Conservation (phyloP, 2,329 filamentous ascomycete genomes). For the Pyrenochaeta sp. region DNA sequence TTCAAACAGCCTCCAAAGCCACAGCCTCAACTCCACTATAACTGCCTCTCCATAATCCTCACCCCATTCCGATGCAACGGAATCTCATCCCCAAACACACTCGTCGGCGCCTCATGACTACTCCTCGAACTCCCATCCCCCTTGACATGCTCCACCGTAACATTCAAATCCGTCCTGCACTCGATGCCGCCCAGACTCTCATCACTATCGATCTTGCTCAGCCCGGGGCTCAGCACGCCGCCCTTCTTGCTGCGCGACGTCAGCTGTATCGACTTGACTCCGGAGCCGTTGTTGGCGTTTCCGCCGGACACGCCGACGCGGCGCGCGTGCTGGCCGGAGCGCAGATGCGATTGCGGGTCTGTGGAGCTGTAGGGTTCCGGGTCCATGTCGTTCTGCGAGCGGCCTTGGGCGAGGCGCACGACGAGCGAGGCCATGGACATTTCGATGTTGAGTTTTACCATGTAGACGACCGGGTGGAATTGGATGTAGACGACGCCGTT, state of each 20-base stretch:
- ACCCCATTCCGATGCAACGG: conserved; percentile 25
- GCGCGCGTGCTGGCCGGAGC: conserved; percentile 13
- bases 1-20: too few relatives aligned
- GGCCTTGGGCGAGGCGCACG: conserved; percentile 44
- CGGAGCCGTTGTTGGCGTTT: too few relatives aligned
- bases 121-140: conserved; percentile 22
- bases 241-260: conserved; percentile 13
- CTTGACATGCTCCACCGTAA: conserved; percentile 22
- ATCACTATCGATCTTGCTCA: conserved; percentile 31
- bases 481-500: conserved; percentile 50
- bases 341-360: conserved; percentile 21
- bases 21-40: too few relatives aligned
- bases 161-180: conserved; percentile 33
- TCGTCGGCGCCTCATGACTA: conserved; percentile 25
- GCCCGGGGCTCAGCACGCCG: conserved; percentile 9
- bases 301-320: too few relatives aligned
- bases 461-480: conserved; percentile 53
- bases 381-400: conserved; percentile 36
- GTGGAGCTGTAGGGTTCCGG: conserved; percentile 25
- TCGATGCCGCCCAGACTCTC: conserved; percentile 32
- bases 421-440: conserved; percentile 55
- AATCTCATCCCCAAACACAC: conserved; percentile 37
- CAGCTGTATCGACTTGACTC: conserved; percentile 28
- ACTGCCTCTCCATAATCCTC: conserved; percentile 5
- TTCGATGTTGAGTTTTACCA: conserved; percentile 55